Base-by-base conservation (phyloP, 345 rosid species). In the Xanthoceras sorbifolium region DNA sequence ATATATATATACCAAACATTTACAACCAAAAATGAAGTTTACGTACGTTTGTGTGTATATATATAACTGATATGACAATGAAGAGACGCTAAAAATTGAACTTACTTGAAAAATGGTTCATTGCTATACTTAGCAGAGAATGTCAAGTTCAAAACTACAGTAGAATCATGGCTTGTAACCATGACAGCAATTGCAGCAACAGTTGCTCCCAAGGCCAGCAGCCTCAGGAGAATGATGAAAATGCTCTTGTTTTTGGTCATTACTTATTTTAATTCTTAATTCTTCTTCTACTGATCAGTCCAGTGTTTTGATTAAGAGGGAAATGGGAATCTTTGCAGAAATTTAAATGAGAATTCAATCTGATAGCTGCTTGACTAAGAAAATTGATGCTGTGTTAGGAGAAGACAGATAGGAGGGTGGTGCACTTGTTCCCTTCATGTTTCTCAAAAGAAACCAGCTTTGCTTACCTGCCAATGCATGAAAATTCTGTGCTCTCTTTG, bases 21-120 rank as follows among this genome's bases (percentile, higher is more conserved):
- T 42, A 29, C n/a, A 40, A 61, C 42, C 8, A 29, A 46, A 59
- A 55, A 55, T 61, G 26, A 9, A 12, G 25, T n/a, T n/a, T n/a
- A n/a, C n/a, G n/a, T n/a, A n/a, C n/a, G n/a, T n/a, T n/a, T 0
- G 18, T 0, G 1, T n/a, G 2, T 28, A 44, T 0, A 42, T 22
- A 55, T 40, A 17, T 15, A n/a, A n/a, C n/a, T n/a, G n/a, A n/a
- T n/a, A n/a, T n/a, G n/a, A n/a, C n/a, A n/a, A n/a, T n/a, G n/a
- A n/a, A n/a, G n/a, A n/a, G n/a, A n/a, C n/a, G n/a, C n/a, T 20
- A 22, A 67, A 11, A 44, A 38, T 26, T n/a, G n/a, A 3, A 29
- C 87, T 85, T 72, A 87, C 91, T 70, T 81, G 81, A 90, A 85
- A 0, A 90, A 82, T 1, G 86, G 89, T 1, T 89, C 77, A 74